A percentile compares a stretch with the other conserved stretches of the same genome.
Conservation (phyloP, 495 filamentous ascomycete species). For the Penicillium verhagenii region DNA sequence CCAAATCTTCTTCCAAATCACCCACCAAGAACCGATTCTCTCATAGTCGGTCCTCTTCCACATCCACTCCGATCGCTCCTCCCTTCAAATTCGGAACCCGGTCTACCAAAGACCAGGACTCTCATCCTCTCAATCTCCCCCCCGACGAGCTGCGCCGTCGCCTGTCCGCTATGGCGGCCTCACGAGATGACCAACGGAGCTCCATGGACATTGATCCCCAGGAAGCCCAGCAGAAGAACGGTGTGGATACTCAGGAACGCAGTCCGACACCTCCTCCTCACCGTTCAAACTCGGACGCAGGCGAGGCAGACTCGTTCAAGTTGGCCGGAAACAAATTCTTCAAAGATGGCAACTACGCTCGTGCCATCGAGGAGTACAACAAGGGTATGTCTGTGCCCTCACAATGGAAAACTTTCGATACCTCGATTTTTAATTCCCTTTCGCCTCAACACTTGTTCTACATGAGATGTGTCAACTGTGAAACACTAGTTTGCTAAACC, state of each 20-base stretch:
- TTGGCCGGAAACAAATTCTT: constrained; percentile 93
- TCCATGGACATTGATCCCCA: constrained; percentile 77
- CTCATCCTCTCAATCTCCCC: constrained; percentile 82
- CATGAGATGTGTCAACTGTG: not conserved
- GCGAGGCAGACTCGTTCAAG: constrained; percentile 88
- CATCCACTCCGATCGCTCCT: constrained; percentile 23
- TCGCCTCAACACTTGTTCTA: not conserved
- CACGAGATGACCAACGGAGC: constrained; percentile 53
- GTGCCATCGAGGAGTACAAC: constrained; percentile 87
- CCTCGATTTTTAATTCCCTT: not conserved
- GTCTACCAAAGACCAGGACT: constrained; percentile 62
- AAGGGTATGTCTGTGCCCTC: constrained; percentile 69
- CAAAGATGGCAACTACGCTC: constrained; percentile 82
- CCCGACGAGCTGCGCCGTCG: constrained; percentile 77
- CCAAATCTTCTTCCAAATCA: constrained; percentile 30
- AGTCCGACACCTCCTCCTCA: constrained; percentile 83
- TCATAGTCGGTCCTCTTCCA: constrained; percentile 36
- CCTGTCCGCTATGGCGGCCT: constrained; percentile 67
- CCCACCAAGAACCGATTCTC: constrained; percentile 29
- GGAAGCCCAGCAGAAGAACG: constrained; percentile 55
- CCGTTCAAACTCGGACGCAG: constrained; percentile 53
- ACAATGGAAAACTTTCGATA: not conserved
- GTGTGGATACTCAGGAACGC: constrained; percentile 52
- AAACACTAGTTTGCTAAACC: constrained; percentile 7
- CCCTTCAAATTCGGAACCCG: constrained; percentile 26